These are phyloP conservation scores for Imleria badia DNA, from an alignment of 768 basidiomycete species.

Conservation along the genomic window DNA sequence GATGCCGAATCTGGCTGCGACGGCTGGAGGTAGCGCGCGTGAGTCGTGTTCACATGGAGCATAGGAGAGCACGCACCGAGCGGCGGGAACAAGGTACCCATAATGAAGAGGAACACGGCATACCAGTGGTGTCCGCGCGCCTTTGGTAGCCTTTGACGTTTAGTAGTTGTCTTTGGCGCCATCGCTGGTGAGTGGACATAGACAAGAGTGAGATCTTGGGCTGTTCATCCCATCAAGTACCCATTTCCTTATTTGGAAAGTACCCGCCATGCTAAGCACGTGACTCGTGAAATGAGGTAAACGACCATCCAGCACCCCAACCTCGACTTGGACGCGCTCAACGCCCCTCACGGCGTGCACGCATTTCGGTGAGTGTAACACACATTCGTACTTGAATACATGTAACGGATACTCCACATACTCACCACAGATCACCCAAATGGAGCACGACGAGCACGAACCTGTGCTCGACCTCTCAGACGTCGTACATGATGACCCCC, in stretches of 20 bases:
- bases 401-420: too few species aligned
- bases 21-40: constrained; percentile 53
- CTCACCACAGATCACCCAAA: constrained; percentile 20
- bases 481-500: constrained; percentile 79
- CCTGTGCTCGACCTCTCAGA: constrained; percentile 75
- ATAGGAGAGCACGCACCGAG: constrained; percentile 56
- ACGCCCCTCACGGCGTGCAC: constrained; percentile 21
- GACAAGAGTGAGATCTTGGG: neutral
- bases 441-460: constrained; percentile 57
- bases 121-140: constrained; percentile 74
- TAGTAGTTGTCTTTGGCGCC: constrained; percentile 38
- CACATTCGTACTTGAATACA: neutral
- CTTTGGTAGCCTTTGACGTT: constrained; percentile 60
- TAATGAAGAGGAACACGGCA: constrained; percentile 74
- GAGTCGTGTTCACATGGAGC: neutral
- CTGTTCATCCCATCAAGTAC: neutral
- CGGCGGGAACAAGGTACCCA: constrained; percentile 90
- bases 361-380: constrained; percentile 15
- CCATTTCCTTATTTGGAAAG: constrained; percentile 4
- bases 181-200: constrained; percentile 16
- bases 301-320: constrained; percentile 10
- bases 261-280: constrained; percentile 11
- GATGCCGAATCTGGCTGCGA: constrained; percentile 90
- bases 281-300: constrained; percentile 31
- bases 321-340: constrained; percentile 23